Base-by-base conservation (phyloP, 2,329 filamentous ascomycete genomes). In the Paecilomyces variotii region DNA sequence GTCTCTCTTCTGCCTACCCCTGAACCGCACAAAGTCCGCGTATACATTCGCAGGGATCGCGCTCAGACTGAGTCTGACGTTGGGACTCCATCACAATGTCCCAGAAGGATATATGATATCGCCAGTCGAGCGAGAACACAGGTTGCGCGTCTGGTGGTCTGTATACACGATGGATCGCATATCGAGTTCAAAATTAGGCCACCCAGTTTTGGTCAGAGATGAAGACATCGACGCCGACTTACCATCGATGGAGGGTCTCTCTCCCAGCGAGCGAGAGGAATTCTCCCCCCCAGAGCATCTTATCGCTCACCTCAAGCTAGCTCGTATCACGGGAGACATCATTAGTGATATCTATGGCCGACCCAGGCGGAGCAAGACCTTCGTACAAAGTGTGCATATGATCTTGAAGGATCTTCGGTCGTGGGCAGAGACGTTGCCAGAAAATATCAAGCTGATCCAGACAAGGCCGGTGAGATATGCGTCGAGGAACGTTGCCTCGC, bases 31-130 rank as follows among this genome's bases (percentile, higher is more conserved):
- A 28, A 61, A 60, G 25, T 60, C 60, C 9, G 60, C 60, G 19
- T 61, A 61, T 56, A 58, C 60, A 5, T 61, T 60, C 30, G 60
- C 60, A 4, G 60, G 60, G 54, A 61, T 61, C 51, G 60, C 60
- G 14, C 60, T 61, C 10, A 58, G 60, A 10, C 53, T 61, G 7
- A 59, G 60, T 24, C 56, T 61, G 56, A 61, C 58, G 14, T 26
- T 61, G 34, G 60, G 60, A 3, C 39, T 61, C 51, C 60, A 61
- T 35, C 60, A 60, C 19, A 61, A 61, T 28, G 55, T 61, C 7
- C 60, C 60, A 2, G 60, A 61, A 19, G 56, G 60, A 5, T 60
- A 60, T 28, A 26, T 56, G 7, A 56, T 61, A 7, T 61, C 60
- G 1, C 51, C 60, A 10, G 58, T 61, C 11, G 60, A 61, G 56